These are phyloP conservation scores for Globisporangium emineosum DNA, from an alignment of 352 stramenopile species.

Conservation along the genomic window DNA sequence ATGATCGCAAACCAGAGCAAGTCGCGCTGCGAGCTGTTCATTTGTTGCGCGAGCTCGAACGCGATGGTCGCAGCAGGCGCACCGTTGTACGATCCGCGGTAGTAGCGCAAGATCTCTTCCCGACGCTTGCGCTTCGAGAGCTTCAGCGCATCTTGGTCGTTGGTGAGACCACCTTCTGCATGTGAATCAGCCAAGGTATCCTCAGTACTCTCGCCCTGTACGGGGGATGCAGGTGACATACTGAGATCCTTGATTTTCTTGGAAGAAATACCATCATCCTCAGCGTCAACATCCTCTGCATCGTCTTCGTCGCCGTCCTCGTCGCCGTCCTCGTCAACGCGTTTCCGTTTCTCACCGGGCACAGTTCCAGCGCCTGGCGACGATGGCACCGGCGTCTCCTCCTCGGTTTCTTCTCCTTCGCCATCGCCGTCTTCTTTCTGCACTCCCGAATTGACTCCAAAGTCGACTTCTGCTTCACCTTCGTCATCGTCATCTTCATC, in stretches of 20 bases:
- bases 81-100: slow-evolving; percentile 89
- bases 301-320: slow-evolving; percentile 23
- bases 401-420: slow-evolving; percentile 15
- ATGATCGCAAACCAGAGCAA: slow-evolving; percentile 97
- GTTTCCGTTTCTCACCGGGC: slow-evolving; percentile 26
- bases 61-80: slow-evolving; percentile 72
- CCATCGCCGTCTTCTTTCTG: slow-evolving; percentile 9
- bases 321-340: slow-evolving; percentile 33
- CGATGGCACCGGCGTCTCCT: slow-evolving; percentile 18
- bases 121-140: slow-evolving; percentile 56
- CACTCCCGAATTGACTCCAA: slow-evolving; percentile 17
- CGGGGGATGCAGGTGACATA: background rate
- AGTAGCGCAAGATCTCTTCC: slow-evolving; percentile 90
- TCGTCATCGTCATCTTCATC: slow-evolving; percentile 36
- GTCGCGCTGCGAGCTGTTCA: slow-evolving; percentile 85
- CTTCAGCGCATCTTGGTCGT: slow-evolving; percentile 25
- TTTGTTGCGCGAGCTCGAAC: slow-evolving; percentile 78
- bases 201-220: background rate
- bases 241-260: background rate
- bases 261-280: slow-evolving; percentile 22
- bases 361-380: background rate
- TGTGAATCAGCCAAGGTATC: background rate
- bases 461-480: slow-evolving; percentile 49
- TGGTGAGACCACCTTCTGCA: background rate
- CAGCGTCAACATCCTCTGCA: slow-evolving; percentile 28